phyloP scores from a whole-genome alignment of 306 rosid species.

The Arachis hypogaea region DNA sequence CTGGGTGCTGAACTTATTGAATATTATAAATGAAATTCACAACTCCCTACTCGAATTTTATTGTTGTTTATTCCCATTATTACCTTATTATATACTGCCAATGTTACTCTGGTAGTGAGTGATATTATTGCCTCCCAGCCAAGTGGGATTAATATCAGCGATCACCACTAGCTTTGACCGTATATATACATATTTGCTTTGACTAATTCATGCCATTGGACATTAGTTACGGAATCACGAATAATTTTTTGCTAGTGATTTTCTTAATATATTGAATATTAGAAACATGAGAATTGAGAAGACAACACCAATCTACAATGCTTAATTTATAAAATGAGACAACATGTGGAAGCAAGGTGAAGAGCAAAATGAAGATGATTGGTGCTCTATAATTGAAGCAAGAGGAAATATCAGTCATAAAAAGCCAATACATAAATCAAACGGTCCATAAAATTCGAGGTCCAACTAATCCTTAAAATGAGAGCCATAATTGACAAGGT shows the following conservation, averaged over 20 bases:
- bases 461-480: background rate
- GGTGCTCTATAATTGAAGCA: background rate
- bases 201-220: background rate
- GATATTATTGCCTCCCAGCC: background rate
- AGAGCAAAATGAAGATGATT: slow-evolving; percentile 6
- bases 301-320: slow-evolving; percentile 1
- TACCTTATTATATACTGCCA: background rate
- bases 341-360: background rate
- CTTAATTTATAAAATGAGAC: slow-evolving; percentile 10
- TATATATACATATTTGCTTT: background rate
- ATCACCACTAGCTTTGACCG: background rate
- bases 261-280: too few relatives aligned
- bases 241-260: too few relatives aligned
- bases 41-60: background rate
- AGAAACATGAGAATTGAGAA: background rate
- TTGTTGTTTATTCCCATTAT: background rate
- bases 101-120: background rate
- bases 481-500: background rate
- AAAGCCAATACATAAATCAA: background rate
- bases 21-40: background rate
- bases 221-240: too few relatives aligned
- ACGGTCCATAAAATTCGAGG: slow-evolving; percentile 1
- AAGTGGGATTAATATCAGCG: background rate
- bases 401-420: background rate
- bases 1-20: background rate